phyloP scores from a whole-genome alignment of 176 grass and related monocot species.

The Oryza longistaminata region DNA sequence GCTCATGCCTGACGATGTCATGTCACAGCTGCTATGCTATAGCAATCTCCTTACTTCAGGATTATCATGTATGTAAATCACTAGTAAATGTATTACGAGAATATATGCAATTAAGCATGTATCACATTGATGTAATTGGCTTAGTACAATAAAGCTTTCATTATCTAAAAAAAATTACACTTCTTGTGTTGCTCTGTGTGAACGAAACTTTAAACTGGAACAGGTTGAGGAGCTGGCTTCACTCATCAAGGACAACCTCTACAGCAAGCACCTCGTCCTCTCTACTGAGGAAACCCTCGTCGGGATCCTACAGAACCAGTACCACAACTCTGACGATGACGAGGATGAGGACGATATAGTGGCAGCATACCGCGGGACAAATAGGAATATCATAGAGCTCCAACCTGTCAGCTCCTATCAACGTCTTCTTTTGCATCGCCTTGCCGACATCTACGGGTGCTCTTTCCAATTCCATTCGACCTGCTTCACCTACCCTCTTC shows the following conservation, averaged over 20 bases:
- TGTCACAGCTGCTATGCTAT: background rate
- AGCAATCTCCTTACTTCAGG: background rate
- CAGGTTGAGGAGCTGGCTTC: conserved; percentile 91
- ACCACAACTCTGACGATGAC: background rate
- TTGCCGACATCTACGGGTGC: conserved; percentile 94
- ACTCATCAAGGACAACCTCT: conserved; percentile 91
- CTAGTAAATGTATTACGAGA: background rate
- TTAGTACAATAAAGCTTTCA: no score
- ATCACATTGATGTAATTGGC: no score
- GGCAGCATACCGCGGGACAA: background rate
- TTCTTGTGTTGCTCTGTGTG: background rate
- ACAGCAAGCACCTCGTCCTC: conserved; percentile 95
- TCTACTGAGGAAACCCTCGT: conserved; percentile 74
- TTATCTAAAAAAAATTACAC: background rate
- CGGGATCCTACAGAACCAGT: conserved; percentile 49
- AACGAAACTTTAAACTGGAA: background rate
- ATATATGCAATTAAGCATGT: background rate
- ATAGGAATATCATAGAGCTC: conserved; percentile 66
- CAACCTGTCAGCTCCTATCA: conserved; percentile 80
- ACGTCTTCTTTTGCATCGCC: conserved; percentile 82
- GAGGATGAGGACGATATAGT: background rate
- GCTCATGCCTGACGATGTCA: background rate
- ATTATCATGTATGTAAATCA: background rate
- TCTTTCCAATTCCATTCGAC: background rate
- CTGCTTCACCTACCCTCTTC: background rate